A percentile compares a stretch with the other conserved stretches of the same genome.
Conservation (phyloP, 2,329 filamentous ascomycete species). For the Diaporthe helianthi region DNA sequence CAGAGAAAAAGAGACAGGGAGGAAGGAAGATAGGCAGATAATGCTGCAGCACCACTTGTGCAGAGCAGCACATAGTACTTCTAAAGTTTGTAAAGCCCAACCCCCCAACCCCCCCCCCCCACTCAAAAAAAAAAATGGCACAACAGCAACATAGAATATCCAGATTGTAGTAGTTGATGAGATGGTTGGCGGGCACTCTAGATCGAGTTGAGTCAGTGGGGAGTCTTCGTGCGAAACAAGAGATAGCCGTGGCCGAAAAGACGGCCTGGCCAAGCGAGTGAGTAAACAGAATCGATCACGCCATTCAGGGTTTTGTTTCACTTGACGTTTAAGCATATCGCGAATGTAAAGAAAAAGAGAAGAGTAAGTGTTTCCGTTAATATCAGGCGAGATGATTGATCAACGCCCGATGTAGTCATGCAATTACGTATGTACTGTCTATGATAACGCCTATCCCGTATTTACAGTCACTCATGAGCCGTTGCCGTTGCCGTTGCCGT, state of each 20-base stretch:
- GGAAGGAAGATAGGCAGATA: background rate
- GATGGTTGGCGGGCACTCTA: background rate
- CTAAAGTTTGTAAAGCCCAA: too few species aligned
- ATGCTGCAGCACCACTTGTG: too few species aligned
- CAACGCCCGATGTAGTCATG: conserved; percentile 20
- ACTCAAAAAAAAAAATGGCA: too few species aligned
- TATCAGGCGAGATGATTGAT: background rate
- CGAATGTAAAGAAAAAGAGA: background rate
- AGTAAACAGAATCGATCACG: background rate
- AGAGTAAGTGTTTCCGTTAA: background rate
- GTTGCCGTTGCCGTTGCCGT: background rate
- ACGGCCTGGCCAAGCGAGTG: too few species aligned
- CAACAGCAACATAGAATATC: too few species aligned
- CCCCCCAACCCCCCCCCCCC: too few species aligned
- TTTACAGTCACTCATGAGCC: conserved; percentile 19
- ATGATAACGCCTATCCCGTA: conserved; percentile 21
- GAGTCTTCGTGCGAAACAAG: background rate
- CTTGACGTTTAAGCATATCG: background rate
- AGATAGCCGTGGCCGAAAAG: background rate
- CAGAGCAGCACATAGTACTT: background rate
- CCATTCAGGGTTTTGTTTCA: background rate
- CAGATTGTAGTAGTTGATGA: background rate
- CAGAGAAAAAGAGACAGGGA: background rate
- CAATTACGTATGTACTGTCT: conserved; percentile 25
- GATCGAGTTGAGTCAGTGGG: background rate